Base-by-base conservation (phyloP, 2,329 filamentous ascomycete genomes). In the Cytospora mali region DNA sequence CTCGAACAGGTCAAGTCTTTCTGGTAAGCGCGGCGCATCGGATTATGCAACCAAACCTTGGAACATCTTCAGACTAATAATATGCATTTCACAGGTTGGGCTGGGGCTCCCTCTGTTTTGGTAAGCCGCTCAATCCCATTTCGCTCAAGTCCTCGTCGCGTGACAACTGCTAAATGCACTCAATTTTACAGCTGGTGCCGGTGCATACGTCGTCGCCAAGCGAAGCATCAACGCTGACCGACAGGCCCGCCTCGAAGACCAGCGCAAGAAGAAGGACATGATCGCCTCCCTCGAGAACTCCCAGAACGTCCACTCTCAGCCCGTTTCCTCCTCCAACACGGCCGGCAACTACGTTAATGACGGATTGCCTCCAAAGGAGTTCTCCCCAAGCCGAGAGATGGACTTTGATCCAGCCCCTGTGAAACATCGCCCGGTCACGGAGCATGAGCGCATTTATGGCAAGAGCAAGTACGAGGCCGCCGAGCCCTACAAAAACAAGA, bases 121-220 rank as follows among this genome's bases (percentile, higher is more conserved):
- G 90, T 93, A 85, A 64, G 87, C 72, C 21, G 27, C 18, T 10
- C 16, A 33, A 52, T 28, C 58, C 62, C 28, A n/a, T 58, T 29
- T 3, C 6, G 9, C 1, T 6, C 29, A 2, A 35, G 14, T 13
- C 28, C 23, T 27, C 16, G 18, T 33, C 31, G 35, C 25, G 21
- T 35, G 35, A 23, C 50, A 35, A 23, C 53, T 59, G 58, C 64
- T 70, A 52, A 71, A 56, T 10, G 53, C 52, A 42, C 25, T 42
- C 55, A 65, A 61, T 23, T 42, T 59, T 31, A 58, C 72, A 93
- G 92, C 93, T 69, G 95, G 94, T 73, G 95, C 87, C 68, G 91
- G 89, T 67, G 93, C 94, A 71, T 99, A 98, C 82, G 93, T 91
- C 81, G 97, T 97, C 75, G 95, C 95, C 67, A 99, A 99, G 83